These are phyloP conservation scores for Ramalina intermedia DNA, from an alignment of 495 filamentous ascomycete genomes.

Conservation along the genomic window DNA sequence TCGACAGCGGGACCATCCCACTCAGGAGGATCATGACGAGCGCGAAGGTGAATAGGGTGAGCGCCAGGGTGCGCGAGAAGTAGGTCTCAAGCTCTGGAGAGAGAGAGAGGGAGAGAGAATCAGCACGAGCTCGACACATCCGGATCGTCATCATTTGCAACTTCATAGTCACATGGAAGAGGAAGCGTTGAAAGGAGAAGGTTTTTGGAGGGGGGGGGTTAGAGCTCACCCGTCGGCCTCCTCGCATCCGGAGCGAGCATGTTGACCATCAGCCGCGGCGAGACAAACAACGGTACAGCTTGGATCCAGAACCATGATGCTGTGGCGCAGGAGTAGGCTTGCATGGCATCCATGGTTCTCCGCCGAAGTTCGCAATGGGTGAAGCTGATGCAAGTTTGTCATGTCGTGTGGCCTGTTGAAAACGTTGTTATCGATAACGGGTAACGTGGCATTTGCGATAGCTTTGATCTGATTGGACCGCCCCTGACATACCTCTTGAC, in stretches of 20 bases:
- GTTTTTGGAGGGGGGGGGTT: background rate
- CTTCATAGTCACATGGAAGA: background rate
- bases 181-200: background rate
- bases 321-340: conserved; percentile 50
- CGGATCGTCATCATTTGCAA: conserved; percentile 2
- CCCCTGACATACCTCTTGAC: no score
- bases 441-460: no score
- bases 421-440: no score
- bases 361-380: background rate
- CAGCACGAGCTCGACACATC: background rate
- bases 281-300: conserved; percentile 45
- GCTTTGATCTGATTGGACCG: no score
- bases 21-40: conserved; percentile 52
- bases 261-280: conserved; percentile 50
- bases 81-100: conserved; percentile 52
- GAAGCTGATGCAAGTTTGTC: background rate
- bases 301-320: conserved; percentile 54
- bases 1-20: conserved; percentile 57
- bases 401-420: no score
- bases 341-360: conserved; percentile 38
- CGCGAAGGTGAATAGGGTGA: conserved; percentile 52
- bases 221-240: conserved; percentile 34
- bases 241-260: conserved; percentile 45
- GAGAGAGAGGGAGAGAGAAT: background rate
- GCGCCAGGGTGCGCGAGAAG: conserved; percentile 53